phyloP scores from a whole-genome alignment of 306 rosid species.

The Castanospermum australe region DNA sequence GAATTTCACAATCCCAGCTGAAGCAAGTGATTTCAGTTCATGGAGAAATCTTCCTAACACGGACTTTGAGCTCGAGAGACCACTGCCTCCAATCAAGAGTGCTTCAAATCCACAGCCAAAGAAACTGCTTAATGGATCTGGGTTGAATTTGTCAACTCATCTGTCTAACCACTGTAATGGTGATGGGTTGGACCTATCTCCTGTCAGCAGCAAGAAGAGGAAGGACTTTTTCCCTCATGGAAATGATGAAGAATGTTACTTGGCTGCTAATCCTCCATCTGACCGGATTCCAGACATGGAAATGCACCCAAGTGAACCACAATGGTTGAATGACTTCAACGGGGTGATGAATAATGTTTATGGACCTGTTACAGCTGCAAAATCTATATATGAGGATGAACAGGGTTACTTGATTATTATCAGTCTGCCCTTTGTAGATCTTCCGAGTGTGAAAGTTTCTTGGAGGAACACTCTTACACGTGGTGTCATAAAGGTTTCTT shows the following conservation, averaged over 20 bases:
- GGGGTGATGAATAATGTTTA: conserved; percentile 49
- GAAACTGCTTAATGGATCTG: conserved; percentile 42
- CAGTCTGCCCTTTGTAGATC: conserved; percentile 52
- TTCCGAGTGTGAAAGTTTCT: conserved; percentile 47
- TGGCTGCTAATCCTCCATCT: conserved; percentile 31
- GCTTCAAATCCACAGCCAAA: conserved; percentile 26
- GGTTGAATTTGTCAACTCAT: conserved; percentile 49
- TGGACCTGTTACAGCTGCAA: conserved; percentile 55
- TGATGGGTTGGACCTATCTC: conserved; percentile 35
- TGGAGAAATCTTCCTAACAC: conserved; percentile 47
- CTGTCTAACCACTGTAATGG: conserved; percentile 34
- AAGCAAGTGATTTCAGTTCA: conserved; percentile 49
- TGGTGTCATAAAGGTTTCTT: conserved; percentile 49
- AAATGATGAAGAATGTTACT: conserved; percentile 37
- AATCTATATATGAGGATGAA: conserved; percentile 50
- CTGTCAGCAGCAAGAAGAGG: conserved; percentile 36
- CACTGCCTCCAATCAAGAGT: conserved; percentile 29
- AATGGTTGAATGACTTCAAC: conserved; percentile 42
- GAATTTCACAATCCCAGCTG: conserved; percentile 37
- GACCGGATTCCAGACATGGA: conserved; percentile 37
- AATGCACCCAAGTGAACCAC: conserved; percentile 34
- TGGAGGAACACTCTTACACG: conserved; percentile 46
- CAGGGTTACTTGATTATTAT: conserved; percentile 42
- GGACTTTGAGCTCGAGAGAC: conserved; percentile 46
- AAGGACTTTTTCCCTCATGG: conserved; percentile 41